Conservation (phyloP, 148 eudicot genomes). For the Euryodendron excelsum region DNA sequence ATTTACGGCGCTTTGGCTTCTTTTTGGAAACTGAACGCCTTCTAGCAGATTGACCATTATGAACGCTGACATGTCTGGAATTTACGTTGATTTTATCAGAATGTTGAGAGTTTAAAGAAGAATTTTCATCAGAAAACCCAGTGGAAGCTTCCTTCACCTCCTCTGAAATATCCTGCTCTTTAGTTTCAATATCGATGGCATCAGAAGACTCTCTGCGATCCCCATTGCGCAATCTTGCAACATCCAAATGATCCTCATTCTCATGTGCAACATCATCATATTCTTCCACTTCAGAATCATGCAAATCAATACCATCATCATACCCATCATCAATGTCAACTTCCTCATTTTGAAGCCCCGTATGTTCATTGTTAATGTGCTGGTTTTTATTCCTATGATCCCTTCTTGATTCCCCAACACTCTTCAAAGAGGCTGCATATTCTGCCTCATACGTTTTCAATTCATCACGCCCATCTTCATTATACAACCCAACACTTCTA, state of each 20-base stretch:
- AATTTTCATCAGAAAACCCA: constrained; percentile 30
- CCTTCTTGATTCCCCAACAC: constrained; percentile 36
- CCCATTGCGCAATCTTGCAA: constrained; percentile 32
- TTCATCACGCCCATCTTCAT: constrained; percentile 96
- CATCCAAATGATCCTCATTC: constrained; percentile 25
- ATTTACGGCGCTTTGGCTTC: constrained; percentile 60
- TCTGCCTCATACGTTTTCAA: constrained; percentile 79
- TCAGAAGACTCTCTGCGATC: constrained; percentile 32
- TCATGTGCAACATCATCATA: constrained; percentile 45
- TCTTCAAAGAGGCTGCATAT: constrained; percentile 84
- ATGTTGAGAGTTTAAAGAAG: constrained; percentile 30
- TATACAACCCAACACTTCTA: constrained; percentile 58
- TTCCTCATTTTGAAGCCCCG: constrained; percentile 36
- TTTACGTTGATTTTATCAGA: constrained; percentile 31
- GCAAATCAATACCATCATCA: constrained; percentile 84
- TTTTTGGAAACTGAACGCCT: constrained; percentile 50
- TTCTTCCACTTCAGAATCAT: constrained; percentile 60
- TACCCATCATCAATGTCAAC: constrained; percentile 75
- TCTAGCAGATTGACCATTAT: constrained; percentile 38
- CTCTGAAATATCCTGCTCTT: constrained; percentile 32
- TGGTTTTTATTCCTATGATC: constrained; percentile 30
- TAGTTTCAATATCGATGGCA: constrained; percentile 20
- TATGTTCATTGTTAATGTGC: constrained; percentile 33
- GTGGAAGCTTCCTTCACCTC: constrained; percentile 39
- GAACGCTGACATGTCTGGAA: constrained; percentile 29